These are phyloP conservation scores for Talaromyces funiculosus DNA, from an alignment of 2,329 filamentous ascomycete genomes.

Conservation along the genomic window DNA sequence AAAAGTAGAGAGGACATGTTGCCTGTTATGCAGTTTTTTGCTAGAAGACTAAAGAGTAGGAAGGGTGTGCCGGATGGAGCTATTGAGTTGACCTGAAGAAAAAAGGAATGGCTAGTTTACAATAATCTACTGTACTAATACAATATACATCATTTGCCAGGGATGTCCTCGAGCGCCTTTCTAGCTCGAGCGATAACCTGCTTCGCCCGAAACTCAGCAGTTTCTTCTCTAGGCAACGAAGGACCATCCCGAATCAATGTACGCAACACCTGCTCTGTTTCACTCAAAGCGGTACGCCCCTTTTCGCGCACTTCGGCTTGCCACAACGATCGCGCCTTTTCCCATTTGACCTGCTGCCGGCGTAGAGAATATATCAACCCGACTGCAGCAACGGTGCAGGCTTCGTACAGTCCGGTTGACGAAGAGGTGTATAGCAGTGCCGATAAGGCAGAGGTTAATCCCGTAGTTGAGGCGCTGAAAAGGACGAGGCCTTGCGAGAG, in stretches of 20 bases:
- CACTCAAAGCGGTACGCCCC: constrained; percentile 50
- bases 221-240: constrained; percentile 32
- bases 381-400: constrained; percentile 54
- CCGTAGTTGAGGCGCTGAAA: constrained; percentile 67
- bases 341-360: constrained; percentile 56
- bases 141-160: constrained; percentile 15
- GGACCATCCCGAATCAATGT: constrained; percentile 41
- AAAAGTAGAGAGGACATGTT: constrained; percentile 75
- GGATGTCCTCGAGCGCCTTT: constrained; percentile 40
- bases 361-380: constrained; percentile 54
- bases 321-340: constrained; percentile 48
- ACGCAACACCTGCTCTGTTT: constrained; percentile 48
- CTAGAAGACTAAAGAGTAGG: constrained; percentile 37
- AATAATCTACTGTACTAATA: constrained; percentile 6
- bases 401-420: constrained; percentile 51
- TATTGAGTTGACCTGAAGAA: constrained; percentile 34
- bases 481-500: constrained; percentile 69
- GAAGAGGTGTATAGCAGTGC: constrained; percentile 52
- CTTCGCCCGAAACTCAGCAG: constrained; percentile 36
- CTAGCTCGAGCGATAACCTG: constrained; percentile 43
- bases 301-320: constrained; percentile 51
- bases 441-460: constrained; percentile 53
- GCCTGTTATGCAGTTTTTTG: constrained; percentile 76
- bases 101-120: neutral
- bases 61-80: constrained; percentile 43